These are phyloP conservation scores for Cyclotella baltica DNA, from an alignment of 108 stramenopile genomes.

Conservation along the genomic window DNA sequence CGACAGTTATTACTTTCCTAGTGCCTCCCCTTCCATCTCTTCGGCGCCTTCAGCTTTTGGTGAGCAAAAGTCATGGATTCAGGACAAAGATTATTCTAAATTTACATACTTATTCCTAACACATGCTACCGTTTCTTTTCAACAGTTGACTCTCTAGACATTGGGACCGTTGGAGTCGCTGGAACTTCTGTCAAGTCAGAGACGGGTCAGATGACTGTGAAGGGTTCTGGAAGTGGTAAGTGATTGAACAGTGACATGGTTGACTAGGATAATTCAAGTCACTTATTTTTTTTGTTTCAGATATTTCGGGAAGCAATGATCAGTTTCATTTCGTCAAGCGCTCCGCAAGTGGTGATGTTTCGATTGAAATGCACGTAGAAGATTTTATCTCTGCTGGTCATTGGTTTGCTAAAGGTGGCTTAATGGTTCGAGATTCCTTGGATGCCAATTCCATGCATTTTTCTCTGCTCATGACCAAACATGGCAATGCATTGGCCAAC, in stretches of 20 bases:
- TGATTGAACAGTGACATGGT: neutral
- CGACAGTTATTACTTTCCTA: neutral
- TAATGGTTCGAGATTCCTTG: conserved; percentile 32
- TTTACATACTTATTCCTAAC: no score
- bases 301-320: neutral
- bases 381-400: conserved; percentile 14
- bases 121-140: neutral
- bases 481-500: conserved; percentile 17
- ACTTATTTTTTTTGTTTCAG: neutral
- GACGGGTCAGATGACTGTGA: neutral
- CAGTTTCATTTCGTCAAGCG: neutral
- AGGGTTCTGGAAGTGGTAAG: neutral
- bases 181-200: neutral
- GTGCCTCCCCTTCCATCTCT: neutral
- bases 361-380: conserved; percentile 1
- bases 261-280: neutral
- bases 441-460: conserved; percentile 25
- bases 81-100: no score
- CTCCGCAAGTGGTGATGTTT: neutral
- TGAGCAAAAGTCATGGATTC: no score
- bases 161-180: neutral
- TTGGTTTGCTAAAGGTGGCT: conserved; percentile 31
- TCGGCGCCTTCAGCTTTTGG: neutral
- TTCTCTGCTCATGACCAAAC: conserved; percentile 18
- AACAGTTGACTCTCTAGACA: neutral